phyloP scores from a whole-genome alignment of 805 yeast genomes.

The Candida methanosorbosa region DNA sequence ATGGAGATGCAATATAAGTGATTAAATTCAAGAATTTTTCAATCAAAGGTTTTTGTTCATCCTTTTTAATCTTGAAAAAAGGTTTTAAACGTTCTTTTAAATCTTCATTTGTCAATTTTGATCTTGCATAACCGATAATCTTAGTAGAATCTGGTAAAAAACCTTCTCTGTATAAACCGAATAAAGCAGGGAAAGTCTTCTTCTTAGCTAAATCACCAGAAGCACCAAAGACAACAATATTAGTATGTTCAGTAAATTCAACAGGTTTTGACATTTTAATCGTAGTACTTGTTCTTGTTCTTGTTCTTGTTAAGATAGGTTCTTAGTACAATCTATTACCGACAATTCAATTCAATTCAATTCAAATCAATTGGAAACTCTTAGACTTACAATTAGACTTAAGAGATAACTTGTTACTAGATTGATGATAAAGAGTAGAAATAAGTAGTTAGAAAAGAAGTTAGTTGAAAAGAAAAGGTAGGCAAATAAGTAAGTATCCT shows the following conservation, averaged over 20 bases:
- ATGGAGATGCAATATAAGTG: conserved; percentile 68
- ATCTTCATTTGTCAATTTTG: conserved; percentile 59
- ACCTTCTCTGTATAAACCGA: conserved; percentile 71
- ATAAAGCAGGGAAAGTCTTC: conserved; percentile 86
- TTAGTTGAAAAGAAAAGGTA: too few species aligned
- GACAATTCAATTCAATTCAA: neutral
- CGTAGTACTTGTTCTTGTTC: too few species aligned
- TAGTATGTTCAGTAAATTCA: conserved; percentile 55
- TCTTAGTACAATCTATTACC: too few species aligned
- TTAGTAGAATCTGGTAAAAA: conserved; percentile 59
- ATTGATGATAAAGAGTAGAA: too few species aligned
- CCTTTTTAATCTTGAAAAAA: conserved; percentile 40
- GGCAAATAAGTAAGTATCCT: too few species aligned
- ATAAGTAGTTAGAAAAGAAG: too few species aligned
- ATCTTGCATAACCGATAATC: conserved; percentile 90
- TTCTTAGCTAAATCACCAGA: conserved; percentile 93
- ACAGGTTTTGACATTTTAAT: conserved; percentile 13
- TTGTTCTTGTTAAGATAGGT: too few species aligned
- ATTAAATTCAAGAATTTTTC: conserved; percentile 60
- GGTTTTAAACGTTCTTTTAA: conserved; percentile 59
- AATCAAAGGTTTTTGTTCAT: conserved; percentile 29
- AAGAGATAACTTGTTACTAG: too few species aligned
- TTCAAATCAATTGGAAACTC: neutral
- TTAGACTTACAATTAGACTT: too few species aligned
- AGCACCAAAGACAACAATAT: conserved; percentile 85